Base-by-base conservation (phyloP, 805 yeast species). In the Candida caryicola region DNA sequence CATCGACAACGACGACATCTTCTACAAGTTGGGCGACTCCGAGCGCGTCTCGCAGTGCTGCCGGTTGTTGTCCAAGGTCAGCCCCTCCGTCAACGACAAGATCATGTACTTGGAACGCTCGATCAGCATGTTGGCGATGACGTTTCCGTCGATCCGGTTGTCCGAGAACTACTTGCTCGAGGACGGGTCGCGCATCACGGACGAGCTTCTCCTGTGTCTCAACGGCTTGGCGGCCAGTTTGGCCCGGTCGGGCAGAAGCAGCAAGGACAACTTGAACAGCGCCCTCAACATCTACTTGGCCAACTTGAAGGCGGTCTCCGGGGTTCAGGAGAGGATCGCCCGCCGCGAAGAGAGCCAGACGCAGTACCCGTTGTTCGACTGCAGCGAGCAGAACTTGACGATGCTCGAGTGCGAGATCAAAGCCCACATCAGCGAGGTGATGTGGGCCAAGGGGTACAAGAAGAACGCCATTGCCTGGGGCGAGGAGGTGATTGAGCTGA, bases 21-120 rank as follows among this genome's bases (percentile, higher is more conserved):
- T 69, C 39, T 60, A 50, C 45, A 52, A 56, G 21, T 38, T 67
- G 15, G 74, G 73, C 8, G 70, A 66, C 44, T 62, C 69, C 12
- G 73, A 69, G 43, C 49, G 64, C 36, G 49, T 69, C 46, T 54
- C 70, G 1, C 69, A 63, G 41, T 64, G 72, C 43, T 58, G 70
- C 44, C 53, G 72, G 17, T 43, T 68, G 25, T 43, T 69, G 34
- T 53, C 60, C 31, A 60, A 51, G 36, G 58, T 65, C 10, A 36
- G 51, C 6, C 48, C 50, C 2, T 47, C 43, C 23, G 13, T 38
- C 4, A 39, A 43, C 3, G 59, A 54, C 9, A 55, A 56, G 34
- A 44, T 55, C 3, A 10, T n/a, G 10, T 60, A 64, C 33, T 48
- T 69, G 29, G 42, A 53, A 33, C 40, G 70, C 27, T 50, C 70